phyloP scores from a whole-genome alignment of 2,329 filamentous ascomycete genomes.

The Aotearoamyces nothofagi region DNA sequence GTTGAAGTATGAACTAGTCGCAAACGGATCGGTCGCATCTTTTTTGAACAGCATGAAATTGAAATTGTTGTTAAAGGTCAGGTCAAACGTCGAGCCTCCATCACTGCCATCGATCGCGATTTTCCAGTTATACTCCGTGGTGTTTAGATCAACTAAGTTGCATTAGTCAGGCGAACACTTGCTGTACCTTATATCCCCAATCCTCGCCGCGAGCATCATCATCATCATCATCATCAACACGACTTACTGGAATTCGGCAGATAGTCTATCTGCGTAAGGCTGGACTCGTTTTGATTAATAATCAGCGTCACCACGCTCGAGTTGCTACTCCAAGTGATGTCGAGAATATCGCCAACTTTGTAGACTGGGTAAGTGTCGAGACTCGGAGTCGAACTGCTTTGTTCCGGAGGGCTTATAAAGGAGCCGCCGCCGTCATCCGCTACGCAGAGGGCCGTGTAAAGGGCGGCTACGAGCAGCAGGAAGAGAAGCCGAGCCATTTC shows the following conservation, averaged over 20 bases:
- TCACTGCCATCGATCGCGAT: constrained; percentile 3
- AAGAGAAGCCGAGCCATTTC: no score
- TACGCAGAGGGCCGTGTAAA: no score
- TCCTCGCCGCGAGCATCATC: not conserved
- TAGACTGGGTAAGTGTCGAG: constrained; percentile 1
- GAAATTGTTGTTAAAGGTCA: constrained; percentile 3
- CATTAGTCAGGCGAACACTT: constrained; percentile 1
- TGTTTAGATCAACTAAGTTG: constrained; percentile 1
- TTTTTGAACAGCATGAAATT: constrained; percentile 3
- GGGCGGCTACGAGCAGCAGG: no score
- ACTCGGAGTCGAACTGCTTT: not conserved
- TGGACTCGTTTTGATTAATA: no score
- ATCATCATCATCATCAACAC: no score
- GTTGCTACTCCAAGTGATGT: constrained; percentile 1
- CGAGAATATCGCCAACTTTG: constrained; percentile 3
- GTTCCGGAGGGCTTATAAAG: no score
- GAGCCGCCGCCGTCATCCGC: no score
- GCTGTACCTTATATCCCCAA: not conserved
- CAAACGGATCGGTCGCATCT: not conserved
- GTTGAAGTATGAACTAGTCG: constrained; percentile 2
- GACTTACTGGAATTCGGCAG: no score
- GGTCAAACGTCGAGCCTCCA: constrained; percentile 3
- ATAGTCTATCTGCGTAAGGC: no score
- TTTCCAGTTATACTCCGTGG: constrained; percentile 2
- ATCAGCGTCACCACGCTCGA: not conserved